Evolutionary conservation across 164 flowering plant genomes (phyloP).

Genomic region (Akebia trifoliata): DNA sequence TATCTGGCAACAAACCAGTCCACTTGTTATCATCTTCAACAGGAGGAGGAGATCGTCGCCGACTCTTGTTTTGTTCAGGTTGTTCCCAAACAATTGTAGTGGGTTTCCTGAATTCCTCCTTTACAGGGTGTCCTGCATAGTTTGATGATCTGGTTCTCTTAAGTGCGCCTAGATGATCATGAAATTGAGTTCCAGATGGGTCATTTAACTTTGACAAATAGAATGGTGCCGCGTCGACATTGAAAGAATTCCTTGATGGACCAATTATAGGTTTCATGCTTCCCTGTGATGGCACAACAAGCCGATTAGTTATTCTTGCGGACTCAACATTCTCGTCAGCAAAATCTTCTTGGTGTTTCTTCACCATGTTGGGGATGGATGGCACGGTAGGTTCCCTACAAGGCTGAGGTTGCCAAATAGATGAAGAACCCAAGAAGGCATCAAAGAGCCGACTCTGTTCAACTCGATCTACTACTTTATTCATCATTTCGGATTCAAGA

Average conservation of each 20-base stretch:
- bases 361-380: not conserved
- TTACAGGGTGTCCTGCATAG: slow-evolving; percentile 17
- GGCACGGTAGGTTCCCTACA: slow-evolving; percentile 55
- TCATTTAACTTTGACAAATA: slow-evolving; percentile 36
- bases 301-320: slow-evolving; percentile 21
- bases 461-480: slow-evolving; percentile 48
- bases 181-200: slow-evolving; percentile 19
- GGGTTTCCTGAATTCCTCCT: no score
- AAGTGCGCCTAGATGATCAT: slow-evolving; percentile 36
- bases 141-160: slow-evolving; percentile 78
- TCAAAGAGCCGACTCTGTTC: slow-evolving; percentile 76
- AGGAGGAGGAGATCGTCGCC: slow-evolving; percentile 45
- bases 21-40: slow-evolving; percentile 33
- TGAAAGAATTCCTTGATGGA: slow-evolving; percentile 39
- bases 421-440: slow-evolving; percentile 74
- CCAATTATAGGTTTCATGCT: no score
- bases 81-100: slow-evolving; percentile 8
- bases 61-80: slow-evolving; percentile 42
- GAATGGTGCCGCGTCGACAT: slow-evolving; percentile 70
- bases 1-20: no score
- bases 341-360: slow-evolving; percentile 33
- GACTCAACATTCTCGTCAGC: slow-evolving; percentile 55
- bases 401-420: slow-evolving; percentile 98
- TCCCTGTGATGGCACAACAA: no score
- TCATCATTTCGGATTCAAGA: slow-evolving; percentile 78